Conservation (phyloP, 371 early-diverging fungal species). For the Lichtheimia ramosa region DNA sequence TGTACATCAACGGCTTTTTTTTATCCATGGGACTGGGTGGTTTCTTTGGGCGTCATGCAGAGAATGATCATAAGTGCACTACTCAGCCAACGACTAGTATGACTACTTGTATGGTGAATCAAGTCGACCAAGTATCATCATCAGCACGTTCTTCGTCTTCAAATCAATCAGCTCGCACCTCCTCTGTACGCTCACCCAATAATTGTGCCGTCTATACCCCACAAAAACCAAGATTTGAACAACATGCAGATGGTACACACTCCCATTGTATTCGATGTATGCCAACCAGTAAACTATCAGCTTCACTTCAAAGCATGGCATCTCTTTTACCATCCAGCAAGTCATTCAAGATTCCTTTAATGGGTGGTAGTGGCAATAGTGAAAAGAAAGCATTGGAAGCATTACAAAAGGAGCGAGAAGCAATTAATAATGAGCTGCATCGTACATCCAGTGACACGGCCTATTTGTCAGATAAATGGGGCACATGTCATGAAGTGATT, state of each 20-base stretch:
- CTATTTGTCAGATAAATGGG: conserved; percentile 44
- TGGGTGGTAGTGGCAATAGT: conserved; percentile 4
- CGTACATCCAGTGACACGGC: conserved; percentile 11
- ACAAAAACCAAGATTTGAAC: conserved; percentile 8
- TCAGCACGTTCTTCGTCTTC: background rate
- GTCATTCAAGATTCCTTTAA: conserved; percentile 15
- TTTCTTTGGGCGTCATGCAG: background rate
- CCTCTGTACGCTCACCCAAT: background rate
- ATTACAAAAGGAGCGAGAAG: conserved; percentile 28
- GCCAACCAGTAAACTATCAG: background rate
- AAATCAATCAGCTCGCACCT: background rate
- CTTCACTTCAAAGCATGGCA: conserved; percentile 12
- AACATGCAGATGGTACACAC: conserved; percentile 13
- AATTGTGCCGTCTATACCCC: background rate
- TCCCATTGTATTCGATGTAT: conserved; percentile 13
- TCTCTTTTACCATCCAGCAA: background rate
- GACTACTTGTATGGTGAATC: background rate
- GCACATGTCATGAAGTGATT: conserved; percentile 51
- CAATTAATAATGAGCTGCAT: conserved; percentile 22
- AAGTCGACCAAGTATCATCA: background rate
- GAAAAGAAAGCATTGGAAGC: conserved; percentile 23
- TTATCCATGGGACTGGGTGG: background rate
- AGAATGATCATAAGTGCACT: background rate
- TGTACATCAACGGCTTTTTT: too few relatives aligned
- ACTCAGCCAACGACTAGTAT: background rate